Evolutionary conservation across 2,329 filamentous ascomycete species (phyloP).

Genomic region (Aphanoascus verrucosus): DNA sequence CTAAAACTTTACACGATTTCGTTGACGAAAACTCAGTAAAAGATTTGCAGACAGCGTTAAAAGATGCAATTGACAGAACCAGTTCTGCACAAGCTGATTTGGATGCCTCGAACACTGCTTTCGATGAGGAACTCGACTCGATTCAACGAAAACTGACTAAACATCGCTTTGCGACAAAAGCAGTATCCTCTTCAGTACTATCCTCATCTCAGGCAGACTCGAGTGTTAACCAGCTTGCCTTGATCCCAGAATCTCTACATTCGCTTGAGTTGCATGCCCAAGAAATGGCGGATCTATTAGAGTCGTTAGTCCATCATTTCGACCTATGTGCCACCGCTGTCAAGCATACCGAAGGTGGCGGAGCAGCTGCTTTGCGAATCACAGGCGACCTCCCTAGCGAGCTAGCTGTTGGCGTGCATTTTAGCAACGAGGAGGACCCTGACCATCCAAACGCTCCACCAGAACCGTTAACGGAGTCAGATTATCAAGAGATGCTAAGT

Average conservation of each 20-base stretch:
- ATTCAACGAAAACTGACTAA: constrained; percentile 50
- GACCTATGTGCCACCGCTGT: constrained; percentile 88
- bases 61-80: constrained; percentile 50
- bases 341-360: constrained; percentile 75
- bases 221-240: constrained; percentile 26
- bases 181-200: constrained; percentile 13
- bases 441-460: constrained; percentile 39
- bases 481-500: constrained; percentile 70
- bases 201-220: constrained; percentile 29
- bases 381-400: constrained; percentile 51
- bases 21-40: constrained; percentile 54
- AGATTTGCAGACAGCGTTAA: constrained; percentile 46
- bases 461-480: constrained; percentile 62
- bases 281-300: constrained; percentile 69
- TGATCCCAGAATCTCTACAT: constrained; percentile 46
- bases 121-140: constrained; percentile 60
- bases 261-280: constrained; percentile 63
- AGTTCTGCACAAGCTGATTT: constrained; percentile 51
- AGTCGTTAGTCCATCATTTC: constrained; percentile 76
- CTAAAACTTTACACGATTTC: constrained; percentile 54
- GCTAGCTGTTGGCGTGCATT: constrained; percentile 30
- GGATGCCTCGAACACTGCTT: constrained; percentile 47
- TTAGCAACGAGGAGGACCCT: constrained; percentile 25
- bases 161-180: constrained; percentile 30
- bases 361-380: constrained; percentile 55